These are phyloP conservation scores for Neobulgaria alba DNA, from an alignment of 2,329 filamentous ascomycete species.

Conservation along the genomic window DNA sequence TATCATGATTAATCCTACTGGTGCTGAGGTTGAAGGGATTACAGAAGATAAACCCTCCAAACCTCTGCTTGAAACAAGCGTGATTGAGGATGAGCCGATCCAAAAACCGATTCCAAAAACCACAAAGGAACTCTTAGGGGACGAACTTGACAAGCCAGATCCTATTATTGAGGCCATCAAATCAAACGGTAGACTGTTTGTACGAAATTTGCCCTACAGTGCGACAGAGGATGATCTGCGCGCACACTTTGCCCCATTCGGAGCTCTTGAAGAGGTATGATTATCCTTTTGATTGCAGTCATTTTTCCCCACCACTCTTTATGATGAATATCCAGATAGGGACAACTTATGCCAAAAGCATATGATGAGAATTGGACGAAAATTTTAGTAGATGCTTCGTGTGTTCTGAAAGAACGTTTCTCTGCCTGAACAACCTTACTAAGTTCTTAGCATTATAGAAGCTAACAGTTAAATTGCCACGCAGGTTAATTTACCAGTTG, in stretches of 20 bases:
- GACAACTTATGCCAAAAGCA: conserved; percentile 93
- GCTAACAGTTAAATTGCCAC: no score
- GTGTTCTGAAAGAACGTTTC: conserved; percentile 48
- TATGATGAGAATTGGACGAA: conserved; percentile 88
- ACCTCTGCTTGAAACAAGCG: conserved; percentile 7
- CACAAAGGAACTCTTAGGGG: conserved; percentile 16
- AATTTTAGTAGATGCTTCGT: conserved; percentile 99
- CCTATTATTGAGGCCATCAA: conserved; percentile 51
- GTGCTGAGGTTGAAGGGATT: conserved; percentile 12
- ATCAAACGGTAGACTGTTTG: conserved; percentile 70
- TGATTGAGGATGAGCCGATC: neutral
- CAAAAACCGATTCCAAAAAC: neutral
- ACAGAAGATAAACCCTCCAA: neutral
- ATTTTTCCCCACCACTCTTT: conserved; percentile 31
- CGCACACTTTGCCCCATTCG: conserved; percentile 62
- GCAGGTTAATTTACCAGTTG: conserved; percentile 80
- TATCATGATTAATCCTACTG: no score
- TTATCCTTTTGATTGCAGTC: conserved; percentile 13
- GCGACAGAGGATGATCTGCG: conserved; percentile 70
- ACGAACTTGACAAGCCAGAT: conserved; percentile 26
- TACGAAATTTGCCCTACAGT: conserved; percentile 81
- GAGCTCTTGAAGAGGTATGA: conserved; percentile 79
- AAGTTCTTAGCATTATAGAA: no score
- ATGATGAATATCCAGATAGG: conserved; percentile 99
- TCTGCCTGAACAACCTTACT: no score